These are phyloP conservation scores for Vigna nakashimae DNA, from an alignment of 306 rosid species.

Conservation along the genomic window DNA sequence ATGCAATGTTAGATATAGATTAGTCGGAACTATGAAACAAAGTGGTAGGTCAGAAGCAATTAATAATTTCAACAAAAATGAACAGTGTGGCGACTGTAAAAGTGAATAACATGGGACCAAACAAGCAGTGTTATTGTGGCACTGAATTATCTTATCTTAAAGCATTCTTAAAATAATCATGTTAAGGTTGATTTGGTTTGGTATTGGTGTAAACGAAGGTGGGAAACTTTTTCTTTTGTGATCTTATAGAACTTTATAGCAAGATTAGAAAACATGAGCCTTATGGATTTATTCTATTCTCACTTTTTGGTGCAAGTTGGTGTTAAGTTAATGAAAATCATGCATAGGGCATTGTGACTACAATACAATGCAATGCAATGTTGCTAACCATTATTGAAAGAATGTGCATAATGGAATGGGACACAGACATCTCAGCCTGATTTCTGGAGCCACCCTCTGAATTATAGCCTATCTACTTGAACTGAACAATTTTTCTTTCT, in stretches of 20 bases:
- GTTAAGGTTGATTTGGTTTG: slow-evolving; percentile 36
- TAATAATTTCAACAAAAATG: background rate
- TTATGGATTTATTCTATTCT: background rate
- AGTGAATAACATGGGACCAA: slow-evolving; percentile 15
- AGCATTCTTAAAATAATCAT: slow-evolving; percentile 31
- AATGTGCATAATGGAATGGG: slow-evolving; percentile 29
- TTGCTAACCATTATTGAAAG: slow-evolving; percentile 14
- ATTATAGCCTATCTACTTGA: background rate
- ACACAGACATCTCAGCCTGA: slow-evolving; percentile 28
- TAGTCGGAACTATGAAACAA: no score
- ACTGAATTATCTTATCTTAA: background rate
- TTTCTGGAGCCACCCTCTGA: slow-evolving; percentile 22
- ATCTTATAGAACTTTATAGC: slow-evolving; percentile 20
- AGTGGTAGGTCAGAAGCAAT: no score
- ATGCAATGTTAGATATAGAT: no score
- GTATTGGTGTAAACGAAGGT: background rate
- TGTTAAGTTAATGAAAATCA: background rate
- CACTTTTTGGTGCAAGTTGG: slow-evolving; percentile 35
- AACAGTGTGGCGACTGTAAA: slow-evolving; percentile 39
- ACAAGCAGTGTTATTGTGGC: background rate
- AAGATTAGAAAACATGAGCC: slow-evolving; percentile 30
- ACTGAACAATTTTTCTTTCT: slow-evolving; percentile 27
- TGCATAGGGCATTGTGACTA: slow-evolving; percentile 8
- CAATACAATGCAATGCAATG: background rate
- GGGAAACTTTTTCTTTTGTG: slow-evolving; percentile 33